Evolutionary conservation across 768 basidiomycete genomes (phyloP), one percentile per base, ranked within the genome.

Genomic region (Lentinus brumalis): DNA sequence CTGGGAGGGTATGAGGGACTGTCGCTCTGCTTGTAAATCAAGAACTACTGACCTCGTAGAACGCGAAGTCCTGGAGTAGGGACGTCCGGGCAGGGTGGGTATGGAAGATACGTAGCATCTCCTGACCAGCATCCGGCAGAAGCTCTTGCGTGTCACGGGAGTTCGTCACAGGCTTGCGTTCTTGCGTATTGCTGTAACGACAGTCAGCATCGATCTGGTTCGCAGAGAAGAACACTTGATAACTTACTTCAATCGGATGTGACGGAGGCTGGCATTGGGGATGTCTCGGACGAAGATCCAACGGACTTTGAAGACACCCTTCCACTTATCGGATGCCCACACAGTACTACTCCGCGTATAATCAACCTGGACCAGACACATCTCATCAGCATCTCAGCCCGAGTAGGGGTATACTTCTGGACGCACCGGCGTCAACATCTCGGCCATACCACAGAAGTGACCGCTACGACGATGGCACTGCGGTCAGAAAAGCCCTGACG

Each of bases 301-400:
- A 58, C 89, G 85, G 29, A 99, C 94, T 77, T 96, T 96, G 81
- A 99, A 97, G 54, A 98, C 94, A 26, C 97, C 97, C 75, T 99
- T 98, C 97, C 97, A 99, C 73, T 99, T 99, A 76, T 98, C 96
- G 38, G 96, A 96, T 1, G 96, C 96, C 97, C 97, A 99, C 18
- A 99, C 97, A 1, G 91, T 98, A 63, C 92, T 95, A 72, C 93
- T 94, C 60, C 90, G 84, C 5, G 91, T 90, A 73, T 98, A 96
- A 73, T 98, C 96, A 40, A 98, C 91, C 83, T 88, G 59, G 46
- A 62, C 42, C 8, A 26, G 15, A 41, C 58, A 15, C 3, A 9
- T 6, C 15, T 45, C 4, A 45, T 16, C 44, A 45, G 21, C 44
- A 8, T n/a, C 44, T 26, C 21, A 26, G 21, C 21, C 21, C 21